A percentile compares a stretch with the other conserved stretches of the same genome.
Evolutionary conservation across 805 yeast genomes (phyloP).

Genomic region (Teunomyces kruisii): DNA sequence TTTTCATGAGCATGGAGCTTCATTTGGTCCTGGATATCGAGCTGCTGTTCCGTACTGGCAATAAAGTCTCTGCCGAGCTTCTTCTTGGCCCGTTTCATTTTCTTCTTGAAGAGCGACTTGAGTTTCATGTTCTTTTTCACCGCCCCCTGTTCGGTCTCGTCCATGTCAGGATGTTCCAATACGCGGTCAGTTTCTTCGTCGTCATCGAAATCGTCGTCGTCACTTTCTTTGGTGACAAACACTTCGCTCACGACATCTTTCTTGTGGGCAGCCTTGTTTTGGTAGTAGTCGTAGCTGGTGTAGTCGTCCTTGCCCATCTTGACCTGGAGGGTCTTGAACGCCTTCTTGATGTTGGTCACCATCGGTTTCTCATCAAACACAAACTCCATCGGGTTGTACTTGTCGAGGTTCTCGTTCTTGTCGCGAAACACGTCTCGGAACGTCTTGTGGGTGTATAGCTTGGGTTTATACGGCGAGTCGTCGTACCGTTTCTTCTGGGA

Average conservation of each 20-base stretch:
- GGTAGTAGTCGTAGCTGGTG: constrained; percentile 36
- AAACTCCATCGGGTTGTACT: constrained; percentile 39
- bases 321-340: constrained; percentile 27
- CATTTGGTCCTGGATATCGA: constrained; percentile 5
- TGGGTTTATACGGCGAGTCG: constrained; percentile 33
- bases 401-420: constrained; percentile 26
- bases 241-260: constrained; percentile 16
- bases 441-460: constrained; percentile 39
- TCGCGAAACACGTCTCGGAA: constrained; percentile 37
- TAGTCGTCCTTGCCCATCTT: constrained; percentile 32
- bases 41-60: constrained; percentile 11
- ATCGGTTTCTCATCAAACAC: constrained; percentile 34
- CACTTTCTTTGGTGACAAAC: constrained; percentile 20
- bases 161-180: neutral
- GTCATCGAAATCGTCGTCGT: constrained; percentile 12
- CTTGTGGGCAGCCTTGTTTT: constrained; percentile 15
- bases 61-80: constrained; percentile 19
- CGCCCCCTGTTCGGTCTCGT: neutral
- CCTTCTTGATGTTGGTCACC: constrained; percentile 16
- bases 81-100: constrained; percentile 22
- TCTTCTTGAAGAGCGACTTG: constrained; percentile 13
- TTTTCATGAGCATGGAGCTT: constrained; percentile 6
- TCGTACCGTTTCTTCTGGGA: constrained; percentile 38
- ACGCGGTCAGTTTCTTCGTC: constrained; percentile 2
- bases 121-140: constrained; percentile 12